These are phyloP conservation scores for Panicum hallii DNA, from an alignment of 202 grass and related monocot genomes.

Conservation along the genomic window DNA sequence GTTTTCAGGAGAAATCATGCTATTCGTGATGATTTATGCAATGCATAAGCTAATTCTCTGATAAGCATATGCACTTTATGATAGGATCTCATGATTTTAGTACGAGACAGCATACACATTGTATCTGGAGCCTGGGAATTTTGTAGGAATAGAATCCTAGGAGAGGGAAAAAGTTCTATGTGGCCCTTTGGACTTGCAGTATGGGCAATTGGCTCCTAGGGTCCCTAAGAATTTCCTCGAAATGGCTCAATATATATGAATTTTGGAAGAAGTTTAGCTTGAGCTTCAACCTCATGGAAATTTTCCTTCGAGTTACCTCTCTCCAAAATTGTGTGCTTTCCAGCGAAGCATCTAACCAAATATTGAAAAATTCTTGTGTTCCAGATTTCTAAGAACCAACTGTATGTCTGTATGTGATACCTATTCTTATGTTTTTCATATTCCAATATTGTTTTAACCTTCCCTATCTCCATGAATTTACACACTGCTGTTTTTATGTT, in stretches of 20 bases:
- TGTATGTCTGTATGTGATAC: neutral
- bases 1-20: neutral
- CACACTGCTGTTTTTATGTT: neutral
- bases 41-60: neutral
- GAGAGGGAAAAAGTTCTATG: neutral
- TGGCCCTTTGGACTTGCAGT: neutral
- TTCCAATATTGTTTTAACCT: neutral
- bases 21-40: constrained; percentile 13
- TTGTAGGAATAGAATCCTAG: neutral
- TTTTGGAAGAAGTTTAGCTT: neutral
- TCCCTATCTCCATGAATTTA: neutral
- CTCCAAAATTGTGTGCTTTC: neutral
- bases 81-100: neutral
- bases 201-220: neutral
- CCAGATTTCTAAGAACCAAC: neutral
- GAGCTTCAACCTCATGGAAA: neutral
- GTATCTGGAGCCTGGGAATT: neutral
- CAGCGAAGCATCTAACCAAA: neutral
- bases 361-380: neutral
- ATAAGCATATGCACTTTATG: neutral
- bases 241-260: neutral
- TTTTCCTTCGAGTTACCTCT: neutral
- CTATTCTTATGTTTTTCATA: neutral
- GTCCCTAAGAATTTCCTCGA: neutral
- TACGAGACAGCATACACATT: neutral